Conservation (phyloP, 805 yeast genomes). For the Monosporozyma yasuniensis region DNA sequence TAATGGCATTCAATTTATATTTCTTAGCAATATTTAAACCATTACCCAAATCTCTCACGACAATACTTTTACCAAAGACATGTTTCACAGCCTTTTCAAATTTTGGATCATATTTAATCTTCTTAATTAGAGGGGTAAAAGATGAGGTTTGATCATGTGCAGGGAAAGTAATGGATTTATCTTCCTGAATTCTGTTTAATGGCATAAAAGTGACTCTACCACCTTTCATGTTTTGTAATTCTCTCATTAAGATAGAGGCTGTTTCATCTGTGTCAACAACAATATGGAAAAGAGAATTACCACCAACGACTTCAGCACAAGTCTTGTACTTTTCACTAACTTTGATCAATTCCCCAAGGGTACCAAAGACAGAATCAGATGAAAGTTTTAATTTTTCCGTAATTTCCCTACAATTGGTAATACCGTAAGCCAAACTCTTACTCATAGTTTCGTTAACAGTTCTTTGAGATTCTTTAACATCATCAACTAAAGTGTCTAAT, state of each 20-base stretch:
- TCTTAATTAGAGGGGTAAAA: slow-evolving; percentile 69
- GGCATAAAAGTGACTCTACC: slow-evolving; percentile 94
- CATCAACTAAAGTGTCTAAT: slow-evolving; percentile 45
- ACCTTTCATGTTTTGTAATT: slow-evolving; percentile 54
- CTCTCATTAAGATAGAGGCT: slow-evolving; percentile 71
- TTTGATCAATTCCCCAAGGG: slow-evolving; percentile 72
- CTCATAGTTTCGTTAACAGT: slow-evolving; percentile 66
- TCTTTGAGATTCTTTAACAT: slow-evolving; percentile 49
- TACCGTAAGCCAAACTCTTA: slow-evolving; percentile 57
- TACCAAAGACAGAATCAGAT: slow-evolving; percentile 61
- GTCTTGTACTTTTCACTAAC: slow-evolving; percentile 75
- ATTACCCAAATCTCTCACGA: slow-evolving; percentile 56
- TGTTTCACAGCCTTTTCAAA: slow-evolving; percentile 64
- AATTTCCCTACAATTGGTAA: slow-evolving; percentile 59
- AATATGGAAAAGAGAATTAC: slow-evolving; percentile 74
- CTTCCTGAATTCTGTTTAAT: slow-evolving; percentile 49
- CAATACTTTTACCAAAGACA: slow-evolving; percentile 73
- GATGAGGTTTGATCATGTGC: slow-evolving; percentile 39
- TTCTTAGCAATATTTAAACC: slow-evolving; percentile 60
- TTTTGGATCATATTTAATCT: slow-evolving; percentile 51
- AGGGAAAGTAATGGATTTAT: slow-evolving; percentile 45
- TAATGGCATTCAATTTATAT: slow-evolving; percentile 63
- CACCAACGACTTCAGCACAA: slow-evolving; percentile 87
- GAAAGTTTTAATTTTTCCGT: slow-evolving; percentile 47
- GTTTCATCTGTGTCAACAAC: slow-evolving; percentile 85